These are phyloP conservation scores for Pouteria campechiana DNA, from an alignment of 179 eudicot species.

Conservation along the genomic window DNA sequence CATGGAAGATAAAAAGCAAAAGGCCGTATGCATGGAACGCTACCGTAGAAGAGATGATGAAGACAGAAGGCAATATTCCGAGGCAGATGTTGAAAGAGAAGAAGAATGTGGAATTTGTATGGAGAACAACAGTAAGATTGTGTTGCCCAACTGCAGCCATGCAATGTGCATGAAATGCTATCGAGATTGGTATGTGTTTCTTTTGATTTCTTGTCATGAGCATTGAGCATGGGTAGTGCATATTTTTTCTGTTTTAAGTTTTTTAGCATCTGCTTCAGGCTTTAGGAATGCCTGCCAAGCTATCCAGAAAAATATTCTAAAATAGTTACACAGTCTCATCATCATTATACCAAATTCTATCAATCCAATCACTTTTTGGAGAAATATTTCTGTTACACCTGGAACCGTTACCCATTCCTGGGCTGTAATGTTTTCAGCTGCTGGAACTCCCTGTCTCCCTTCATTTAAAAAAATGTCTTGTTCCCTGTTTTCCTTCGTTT, in stretches of 20 bases:
- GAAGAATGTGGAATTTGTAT: constrained; percentile 98
- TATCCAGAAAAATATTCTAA: too few relatives aligned
- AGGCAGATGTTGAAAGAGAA: constrained; percentile 69
- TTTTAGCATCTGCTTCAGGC: background rate
- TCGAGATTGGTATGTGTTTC: constrained; percentile 60
- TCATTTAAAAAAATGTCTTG: too few relatives aligned
- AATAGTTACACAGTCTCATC: too few relatives aligned
- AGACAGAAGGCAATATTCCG: constrained; percentile 43
- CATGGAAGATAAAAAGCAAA: constrained; percentile 71
- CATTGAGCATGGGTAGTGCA: background rate
- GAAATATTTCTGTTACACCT: too few relatives aligned
- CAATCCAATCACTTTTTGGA: too few relatives aligned
- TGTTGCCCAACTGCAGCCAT: constrained; percentile 80
- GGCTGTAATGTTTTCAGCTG: too few relatives aligned
- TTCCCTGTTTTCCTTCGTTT: too few relatives aligned
- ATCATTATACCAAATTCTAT: too few relatives aligned
- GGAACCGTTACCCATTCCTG: too few relatives aligned
- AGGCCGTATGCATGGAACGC: constrained; percentile 74
- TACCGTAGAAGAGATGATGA: constrained; percentile 70
- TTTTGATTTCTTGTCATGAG: background rate
- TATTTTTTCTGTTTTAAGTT: background rate
- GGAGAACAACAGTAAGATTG: constrained; percentile 74
- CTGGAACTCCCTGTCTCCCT: too few relatives aligned
- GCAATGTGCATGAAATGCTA: constrained; percentile 92
- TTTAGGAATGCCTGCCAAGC: too few relatives aligned